phyloP scores from a whole-genome alignment of 1,139 yeast species.

The Komagataea norvegica region DNA sequence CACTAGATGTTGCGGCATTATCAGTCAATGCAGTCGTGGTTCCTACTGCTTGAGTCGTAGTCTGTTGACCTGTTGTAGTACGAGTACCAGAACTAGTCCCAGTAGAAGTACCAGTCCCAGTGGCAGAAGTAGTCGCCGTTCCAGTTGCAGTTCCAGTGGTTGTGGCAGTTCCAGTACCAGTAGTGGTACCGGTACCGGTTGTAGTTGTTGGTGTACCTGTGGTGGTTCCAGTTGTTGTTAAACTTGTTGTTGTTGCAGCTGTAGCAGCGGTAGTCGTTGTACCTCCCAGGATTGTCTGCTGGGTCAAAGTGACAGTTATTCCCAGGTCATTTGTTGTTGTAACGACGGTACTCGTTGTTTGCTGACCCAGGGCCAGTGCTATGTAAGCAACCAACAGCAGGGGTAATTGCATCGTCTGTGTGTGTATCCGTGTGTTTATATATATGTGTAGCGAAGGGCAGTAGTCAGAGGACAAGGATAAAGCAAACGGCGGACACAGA shows the following conservation, averaged over 20 bases:
- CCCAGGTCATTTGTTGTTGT: slow-evolving; percentile 27
- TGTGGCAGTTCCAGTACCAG: slow-evolving; percentile 11
- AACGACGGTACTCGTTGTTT: slow-evolving; percentile 25
- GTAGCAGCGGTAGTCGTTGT: slow-evolving; percentile 19
- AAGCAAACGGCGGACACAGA: too few species aligned
- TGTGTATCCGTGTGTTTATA: not conserved
- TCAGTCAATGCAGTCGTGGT: slow-evolving; percentile 12
- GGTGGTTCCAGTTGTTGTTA: slow-evolving; percentile 18
- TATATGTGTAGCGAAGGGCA: too few species aligned
- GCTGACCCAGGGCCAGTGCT: slow-evolving; percentile 8
- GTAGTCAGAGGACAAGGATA: too few species aligned
- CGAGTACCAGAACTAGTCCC: slow-evolving; percentile 14
- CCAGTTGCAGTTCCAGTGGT: slow-evolving; percentile 13
- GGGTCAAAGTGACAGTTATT: slow-evolving; percentile 26
- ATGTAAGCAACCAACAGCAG: slow-evolving; percentile 11
- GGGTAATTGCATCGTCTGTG: not conserved
- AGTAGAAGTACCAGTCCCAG: slow-evolving; percentile 11
- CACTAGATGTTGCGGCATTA: slow-evolving; percentile 8
- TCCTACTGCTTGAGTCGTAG: slow-evolving; percentile 10
- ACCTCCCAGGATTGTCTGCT: slow-evolving; percentile 22
- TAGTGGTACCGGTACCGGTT: slow-evolving; percentile 14
- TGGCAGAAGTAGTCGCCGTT: slow-evolving; percentile 12
- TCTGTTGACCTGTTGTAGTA: slow-evolving; percentile 16
- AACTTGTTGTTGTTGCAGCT: slow-evolving; percentile 16
- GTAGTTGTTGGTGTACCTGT: slow-evolving; percentile 14